phyloP scores from a whole-genome alignment of 345 rosid species.

The Salix arbutifolia region DNA sequence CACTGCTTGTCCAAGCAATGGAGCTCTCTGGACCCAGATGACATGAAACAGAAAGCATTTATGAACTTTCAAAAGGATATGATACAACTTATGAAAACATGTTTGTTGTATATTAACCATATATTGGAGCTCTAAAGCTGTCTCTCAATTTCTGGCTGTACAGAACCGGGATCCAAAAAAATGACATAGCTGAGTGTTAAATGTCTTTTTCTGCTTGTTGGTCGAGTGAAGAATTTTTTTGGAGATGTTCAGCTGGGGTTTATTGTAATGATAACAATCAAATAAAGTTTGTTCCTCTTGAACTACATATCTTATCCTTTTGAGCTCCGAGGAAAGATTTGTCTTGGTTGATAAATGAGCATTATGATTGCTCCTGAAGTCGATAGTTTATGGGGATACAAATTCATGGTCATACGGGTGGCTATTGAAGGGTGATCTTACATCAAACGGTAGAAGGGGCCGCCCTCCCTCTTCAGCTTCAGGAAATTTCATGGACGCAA shows the following conservation, averaged over 20 bases:
- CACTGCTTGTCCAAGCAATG: slow-evolving; percentile 75
- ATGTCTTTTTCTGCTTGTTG: background rate
- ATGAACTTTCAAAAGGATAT: background rate
- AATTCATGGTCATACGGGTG: background rate
- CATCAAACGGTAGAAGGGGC: background rate
- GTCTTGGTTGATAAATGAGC: background rate
- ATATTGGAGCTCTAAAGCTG: slow-evolving; percentile 19
- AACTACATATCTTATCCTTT: background rate
- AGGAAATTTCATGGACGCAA: background rate
- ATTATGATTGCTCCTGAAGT: background rate
- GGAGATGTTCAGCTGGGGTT: slow-evolving; percentile 7
- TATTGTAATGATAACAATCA: slow-evolving; percentile 17
- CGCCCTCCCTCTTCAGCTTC: background rate
- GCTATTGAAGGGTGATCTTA: background rate
- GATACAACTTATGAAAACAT: slow-evolving; percentile 9
- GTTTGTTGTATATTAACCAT: slow-evolving; percentile 27
- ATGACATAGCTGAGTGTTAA: slow-evolving; percentile 25
- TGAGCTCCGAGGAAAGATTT: background rate
- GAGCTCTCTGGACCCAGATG: slow-evolving; percentile 95
- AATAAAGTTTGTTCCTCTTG: slow-evolving; percentile 13
- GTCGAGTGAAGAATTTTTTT: slow-evolving; percentile 14
- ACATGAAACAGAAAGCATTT: slow-evolving; percentile 18
- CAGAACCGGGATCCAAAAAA: slow-evolving; percentile 27
- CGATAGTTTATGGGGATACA: background rate
- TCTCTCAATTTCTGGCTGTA: slow-evolving; percentile 31